Evolutionary conservation across 352 stramenopile genomes (phyloP).

Genomic region (Phytopythium chamaehyphon): DNA sequence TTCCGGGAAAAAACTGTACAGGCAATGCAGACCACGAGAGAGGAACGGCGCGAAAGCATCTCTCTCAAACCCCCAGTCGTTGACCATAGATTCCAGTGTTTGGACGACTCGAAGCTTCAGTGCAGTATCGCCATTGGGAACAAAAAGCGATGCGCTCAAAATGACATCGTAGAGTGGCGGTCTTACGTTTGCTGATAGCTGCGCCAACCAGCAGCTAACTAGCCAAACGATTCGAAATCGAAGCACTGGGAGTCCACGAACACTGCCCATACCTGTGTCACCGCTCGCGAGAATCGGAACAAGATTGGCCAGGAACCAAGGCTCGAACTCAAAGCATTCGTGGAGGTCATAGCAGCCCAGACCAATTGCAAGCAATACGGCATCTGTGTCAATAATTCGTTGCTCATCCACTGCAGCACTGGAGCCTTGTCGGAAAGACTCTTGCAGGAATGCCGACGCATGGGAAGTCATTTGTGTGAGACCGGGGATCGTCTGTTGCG

Average conservation of each 20-base stretch:
- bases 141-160: slow-evolving; percentile 37
- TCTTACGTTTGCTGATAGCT: slow-evolving; percentile 62
- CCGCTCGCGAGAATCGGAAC: slow-evolving; percentile 57
- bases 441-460: slow-evolving; percentile 43
- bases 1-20: slow-evolving; percentile 70
- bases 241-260: slow-evolving; percentile 59
- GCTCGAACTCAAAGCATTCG: slow-evolving; percentile 85
- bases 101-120: slow-evolving; percentile 73
- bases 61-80: slow-evolving; percentile 79
- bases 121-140: slow-evolving; percentile 40
- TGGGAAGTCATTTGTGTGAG: slow-evolving; percentile 62
- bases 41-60: slow-evolving; percentile 69
- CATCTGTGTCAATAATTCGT: slow-evolving; percentile 61
- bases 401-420: slow-evolving; percentile 16
- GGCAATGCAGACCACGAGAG: slow-evolving; percentile 44
- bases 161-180: slow-evolving; percentile 78
- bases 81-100: slow-evolving; percentile 76
- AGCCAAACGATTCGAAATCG: slow-evolving; percentile 81
- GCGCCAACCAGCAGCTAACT: slow-evolving; percentile 81
- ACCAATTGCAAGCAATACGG: slow-evolving; percentile 75
- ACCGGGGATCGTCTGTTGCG: slow-evolving; percentile 57
- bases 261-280: slow-evolving; percentile 23
- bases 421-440: slow-evolving; percentile 14
- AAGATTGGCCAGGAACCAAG: slow-evolving; percentile 73
- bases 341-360: slow-evolving; percentile 85